Conservation (phyloP, 257 asterid species). For the Petunia axillaris region DNA sequence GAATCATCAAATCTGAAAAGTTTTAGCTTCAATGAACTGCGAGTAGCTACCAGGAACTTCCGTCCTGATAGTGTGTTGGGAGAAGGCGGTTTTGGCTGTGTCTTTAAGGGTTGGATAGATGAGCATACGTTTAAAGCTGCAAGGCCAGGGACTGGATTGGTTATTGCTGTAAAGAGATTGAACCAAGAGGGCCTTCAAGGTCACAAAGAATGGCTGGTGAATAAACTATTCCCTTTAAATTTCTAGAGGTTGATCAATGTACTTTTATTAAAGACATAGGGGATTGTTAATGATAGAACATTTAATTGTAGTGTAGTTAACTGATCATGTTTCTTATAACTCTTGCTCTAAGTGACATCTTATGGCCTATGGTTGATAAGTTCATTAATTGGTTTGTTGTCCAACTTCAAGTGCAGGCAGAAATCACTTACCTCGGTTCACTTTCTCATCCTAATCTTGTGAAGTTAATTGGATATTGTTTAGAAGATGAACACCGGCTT, state of each 20-base stretch:
- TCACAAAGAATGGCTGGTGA: slow-evolving; percentile 90
- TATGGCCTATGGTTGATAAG: background rate
- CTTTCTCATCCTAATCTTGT: slow-evolving; percentile 52
- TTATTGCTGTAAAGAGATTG: slow-evolving; percentile 75
- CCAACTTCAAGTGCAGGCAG: slow-evolving; percentile 36
- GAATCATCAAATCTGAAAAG: slow-evolving; percentile 61
- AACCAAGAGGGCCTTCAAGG: slow-evolving; percentile 86
- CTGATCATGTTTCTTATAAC: background rate
- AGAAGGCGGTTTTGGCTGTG: slow-evolving; percentile 86
- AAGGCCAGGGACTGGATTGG: slow-evolving; percentile 63
- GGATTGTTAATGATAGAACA: background rate
- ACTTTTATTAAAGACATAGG: background rate
- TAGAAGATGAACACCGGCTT: slow-evolving; percentile 52
- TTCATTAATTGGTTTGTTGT: slow-evolving; percentile 17
- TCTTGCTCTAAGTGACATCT: background rate
- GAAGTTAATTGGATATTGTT: slow-evolving; percentile 49
- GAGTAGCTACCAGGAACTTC: slow-evolving; percentile 75
- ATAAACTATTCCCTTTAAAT: slow-evolving; percentile 25
- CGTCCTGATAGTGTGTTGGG: slow-evolving; percentile 82
- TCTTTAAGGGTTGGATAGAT: slow-evolving; percentile 86
- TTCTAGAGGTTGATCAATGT: background rate
- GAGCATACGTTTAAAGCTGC: slow-evolving; percentile 63
- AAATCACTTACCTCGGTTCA: slow-evolving; percentile 47
- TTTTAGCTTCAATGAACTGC: slow-evolving; percentile 62
- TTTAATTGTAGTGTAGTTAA: background rate